Evolutionary conservation across 768 basidiomycete genomes (phyloP), one percentile per base, ranked within the genome.

Genomic region (Tricholoma furcatifolium): DNA sequence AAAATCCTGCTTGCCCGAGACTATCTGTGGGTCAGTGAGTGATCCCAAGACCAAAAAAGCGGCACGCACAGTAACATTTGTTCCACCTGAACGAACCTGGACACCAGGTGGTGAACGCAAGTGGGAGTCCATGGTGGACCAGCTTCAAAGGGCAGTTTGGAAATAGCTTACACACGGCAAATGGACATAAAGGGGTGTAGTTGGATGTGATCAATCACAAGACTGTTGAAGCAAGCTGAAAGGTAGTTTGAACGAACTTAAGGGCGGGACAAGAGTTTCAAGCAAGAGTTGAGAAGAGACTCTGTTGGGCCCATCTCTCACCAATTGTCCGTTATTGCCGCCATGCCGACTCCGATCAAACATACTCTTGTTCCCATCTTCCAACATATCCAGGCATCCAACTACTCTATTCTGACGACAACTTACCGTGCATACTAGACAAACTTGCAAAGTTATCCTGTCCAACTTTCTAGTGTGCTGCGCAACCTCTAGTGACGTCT

Each of bases 1-100:
- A 69, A 49, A 64, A 80, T 58, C 64, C 69, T 65, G 67, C 64
- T 66, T 51, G 72, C 47, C 20, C 67, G 62, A 40, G 58, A 53
- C 72, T 73, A 20, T 34, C 2, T 58, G 6, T 35, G 32, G 31
- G 32, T 57, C 43, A 57, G 35, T 31, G 15, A 27, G 11, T 15
- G 21, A 21, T 6, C 11, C n/a, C 38, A 32, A 8, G 21, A 10
- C 12, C 20, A 35, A 40, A 21, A 17, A 46, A 15, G 9, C 12
- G 24, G 18, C 7, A 55, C 50, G 39, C 51, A 54, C 52, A 17
- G 48, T 32, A 68, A 65, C 69, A 64, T 44, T 68, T 59, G 11
- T 57, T 44, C 34, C 62, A 48, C 32, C 42, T n/a, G 48, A 18
- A 43, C 55, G 58, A n/a, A 55, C 47, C 30, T 58, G 69, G 24